Base-by-base conservation (phyloP, 768 basidiomycete species). In the Boletus tylopilopsis region DNA sequence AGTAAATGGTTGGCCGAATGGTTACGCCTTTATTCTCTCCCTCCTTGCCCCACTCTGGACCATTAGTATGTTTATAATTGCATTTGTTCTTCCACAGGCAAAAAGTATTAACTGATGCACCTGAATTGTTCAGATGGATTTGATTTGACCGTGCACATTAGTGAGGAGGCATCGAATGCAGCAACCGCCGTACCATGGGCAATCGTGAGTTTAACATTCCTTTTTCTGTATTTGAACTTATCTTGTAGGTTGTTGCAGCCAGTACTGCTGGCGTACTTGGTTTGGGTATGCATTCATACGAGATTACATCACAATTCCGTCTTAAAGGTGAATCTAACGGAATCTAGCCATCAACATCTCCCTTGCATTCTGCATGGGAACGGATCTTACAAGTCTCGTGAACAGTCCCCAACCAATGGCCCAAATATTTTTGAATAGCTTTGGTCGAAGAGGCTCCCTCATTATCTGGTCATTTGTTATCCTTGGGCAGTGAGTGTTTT, bases 301-400 rank as follows among this genome's bases (percentile, higher is more conserved):
- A 15, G 32, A 6, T 15, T 15, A 33, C 32, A 12, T 6, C 32
- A 33, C n/a, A n/a, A n/a, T n/a, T n/a, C n/a, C n/a, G n/a, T n/a
- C 16, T 33, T 13, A 12, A 33, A 15, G 11, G 6, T 6, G n/a
- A n/a, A n/a, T 33, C 32, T 15, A 12, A 15, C 16, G 13, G 32
- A 33, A 11, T 15, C 16, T 58, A 69, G 76, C 70, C 5, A 72
- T 82, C 50, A 77, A 81, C n/a, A 59, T 83, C n/a, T 56, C 73
- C 10, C 63, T 83, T 2, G 72, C 80, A 3, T 78, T 82, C 54
- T 79, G 74, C 61, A 81, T 81, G 79, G 81, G 81, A 8, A 65
- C 63, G 1, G 73, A 81, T 45, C 49, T 80, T 15, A 15, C 32
- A 11, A 8, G 32, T 12, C 13, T 11, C 16, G 32, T 33, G 13